Percentiles rank a stretch among this genome's conserved stretches.
Conservation (phyloP, 2,329 filamentous ascomycete species). For the Mollisia scopiformis region DNA sequence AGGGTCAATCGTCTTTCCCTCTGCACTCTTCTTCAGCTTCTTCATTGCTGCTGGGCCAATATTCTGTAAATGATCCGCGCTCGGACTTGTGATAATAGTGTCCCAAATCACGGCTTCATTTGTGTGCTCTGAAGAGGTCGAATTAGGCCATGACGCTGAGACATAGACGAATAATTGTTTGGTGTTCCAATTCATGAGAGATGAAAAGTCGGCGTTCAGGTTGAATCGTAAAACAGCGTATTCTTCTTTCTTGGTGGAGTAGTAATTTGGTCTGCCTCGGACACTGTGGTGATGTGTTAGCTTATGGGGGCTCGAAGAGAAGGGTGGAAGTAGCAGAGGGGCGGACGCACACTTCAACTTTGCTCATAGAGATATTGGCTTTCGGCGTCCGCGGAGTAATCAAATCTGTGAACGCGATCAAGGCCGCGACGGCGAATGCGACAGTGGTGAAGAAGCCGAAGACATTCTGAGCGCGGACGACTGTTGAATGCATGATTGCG, state of each 20-base stretch:
- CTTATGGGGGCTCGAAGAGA: background rate
- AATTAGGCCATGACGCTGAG: slow-evolving; percentile 70
- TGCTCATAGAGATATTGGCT: slow-evolving; percentile 67
- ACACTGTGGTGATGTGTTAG: slow-evolving; percentile 55
- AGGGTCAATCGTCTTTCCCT: slow-evolving; percentile 61
- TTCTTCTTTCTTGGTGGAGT: slow-evolving; percentile 89
- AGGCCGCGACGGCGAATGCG: slow-evolving; percentile 75
- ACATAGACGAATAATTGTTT: slow-evolving; percentile 98
- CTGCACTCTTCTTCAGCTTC: slow-evolving; percentile 62
- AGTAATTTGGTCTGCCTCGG: slow-evolving; percentile 94
- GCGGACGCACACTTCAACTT: slow-evolving; percentile 78
- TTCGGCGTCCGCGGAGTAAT: slow-evolving; percentile 69
- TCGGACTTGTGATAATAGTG: slow-evolving; percentile 80
- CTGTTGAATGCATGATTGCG: slow-evolving; percentile 76
- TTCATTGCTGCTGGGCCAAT: slow-evolving; percentile 61
- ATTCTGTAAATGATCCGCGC: slow-evolving; percentile 64
- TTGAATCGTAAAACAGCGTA: slow-evolving; percentile 95
- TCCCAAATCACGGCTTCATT: slow-evolving; percentile 95
- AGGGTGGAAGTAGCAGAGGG: background rate
- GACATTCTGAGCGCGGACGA: slow-evolving; percentile 85
- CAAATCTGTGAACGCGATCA: slow-evolving; percentile 83
- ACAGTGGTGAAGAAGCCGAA: slow-evolving; percentile 99
- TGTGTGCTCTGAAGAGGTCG: slow-evolving; percentile 30
- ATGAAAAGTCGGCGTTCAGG: slow-evolving; percentile 85
- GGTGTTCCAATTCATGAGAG: slow-evolving; percentile 98